phyloP scores from a whole-genome alignment of 345 rosid species.

The Populus alba region DNA sequence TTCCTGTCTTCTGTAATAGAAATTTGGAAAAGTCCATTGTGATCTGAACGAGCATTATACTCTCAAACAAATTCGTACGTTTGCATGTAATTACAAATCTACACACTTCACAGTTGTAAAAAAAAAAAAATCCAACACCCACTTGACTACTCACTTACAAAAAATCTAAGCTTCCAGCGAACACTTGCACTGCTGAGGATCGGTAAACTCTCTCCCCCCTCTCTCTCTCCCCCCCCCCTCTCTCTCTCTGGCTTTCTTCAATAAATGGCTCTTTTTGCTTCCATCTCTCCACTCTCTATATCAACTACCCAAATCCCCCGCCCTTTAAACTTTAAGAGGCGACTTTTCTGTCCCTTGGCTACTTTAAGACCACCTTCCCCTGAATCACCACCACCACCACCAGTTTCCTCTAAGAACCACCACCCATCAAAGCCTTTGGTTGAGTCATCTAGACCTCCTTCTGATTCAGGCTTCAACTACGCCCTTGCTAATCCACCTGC shows the following conservation, averaged over 20 bases:
- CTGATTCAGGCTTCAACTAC: constrained; percentile 39
- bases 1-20: too few species aligned
- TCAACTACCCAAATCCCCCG: constrained; percentile 19
- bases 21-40: too few species aligned
- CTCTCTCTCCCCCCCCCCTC: not conserved
- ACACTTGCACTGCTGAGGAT: too few species aligned
- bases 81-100: too few species aligned
- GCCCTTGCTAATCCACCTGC: constrained; percentile 30
- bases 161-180: too few species aligned
- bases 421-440: constrained; percentile 27
- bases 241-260: not conserved
- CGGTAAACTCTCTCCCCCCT: not conserved
- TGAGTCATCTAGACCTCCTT: constrained; percentile 31
- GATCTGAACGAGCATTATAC: too few species aligned
- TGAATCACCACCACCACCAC: constrained; percentile 34
- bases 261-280: constrained; percentile 49
- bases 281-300: constrained; percentile 45
- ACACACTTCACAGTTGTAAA: too few species aligned
- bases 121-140: too few species aligned
- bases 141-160: too few species aligned
- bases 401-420: constrained; percentile 21
- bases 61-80: too few species aligned
- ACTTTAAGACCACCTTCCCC: constrained; percentile 45
- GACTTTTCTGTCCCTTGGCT: constrained; percentile 25
- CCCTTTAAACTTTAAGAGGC: constrained; percentile 24